Base-by-base conservation (phyloP, 768 basidiomycete genomes). In the Termitomyces sp. region DNA sequence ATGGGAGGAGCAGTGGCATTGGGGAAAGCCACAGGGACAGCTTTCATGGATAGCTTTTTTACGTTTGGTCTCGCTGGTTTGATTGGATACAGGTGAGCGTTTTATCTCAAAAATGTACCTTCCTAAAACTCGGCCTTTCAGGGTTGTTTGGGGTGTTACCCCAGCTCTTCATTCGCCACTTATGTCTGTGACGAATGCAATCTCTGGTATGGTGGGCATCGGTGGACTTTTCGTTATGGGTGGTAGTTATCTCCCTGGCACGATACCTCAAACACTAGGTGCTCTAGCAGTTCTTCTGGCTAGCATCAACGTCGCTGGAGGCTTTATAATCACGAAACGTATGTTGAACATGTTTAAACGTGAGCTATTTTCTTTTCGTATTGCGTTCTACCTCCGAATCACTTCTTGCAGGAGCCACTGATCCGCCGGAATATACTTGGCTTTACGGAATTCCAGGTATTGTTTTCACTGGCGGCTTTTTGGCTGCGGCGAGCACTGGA, bases 341-440 rank as follows among this genome's bases (percentile, higher is more conserved):
- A 95, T 95, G 93, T 77, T 95, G 62, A 91, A 94, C 69, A 92
- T 95, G 89, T 95, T 95, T 74, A 91, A 90, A 75, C 87, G 93
- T 90, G 71, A 63, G 81, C 56, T 9, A 3, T 49, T 28, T 51
- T 33, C 57, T 15, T 22, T 13, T 18, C 35, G 9, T 18, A 54
- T 42, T 49, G 12, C 20, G 57, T 40, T 18, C 18, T 59, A 18
- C 39, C 33, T 60, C 12, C 13, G 12, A 46, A 24, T 24, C 58
- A 65, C n/a, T 15, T 55, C 33, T 38, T 59, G 33, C 65, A 91
- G 89, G 90, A 38, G 86, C 87, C 15, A 87, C 85, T 55, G 93
- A 95, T 73, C 93, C 93, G 9, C 91, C 93, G 5, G 93, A 95
- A 69, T 94, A 94, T 73, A 84, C 88, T 1, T 93, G 88, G 86